A percentile compares a stretch with the other conserved stretches of the same genome.
phyloP scores from a whole-genome alignment of 2,329 filamentous ascomycete genomes.

The Botrytis byssoidea region DNA sequence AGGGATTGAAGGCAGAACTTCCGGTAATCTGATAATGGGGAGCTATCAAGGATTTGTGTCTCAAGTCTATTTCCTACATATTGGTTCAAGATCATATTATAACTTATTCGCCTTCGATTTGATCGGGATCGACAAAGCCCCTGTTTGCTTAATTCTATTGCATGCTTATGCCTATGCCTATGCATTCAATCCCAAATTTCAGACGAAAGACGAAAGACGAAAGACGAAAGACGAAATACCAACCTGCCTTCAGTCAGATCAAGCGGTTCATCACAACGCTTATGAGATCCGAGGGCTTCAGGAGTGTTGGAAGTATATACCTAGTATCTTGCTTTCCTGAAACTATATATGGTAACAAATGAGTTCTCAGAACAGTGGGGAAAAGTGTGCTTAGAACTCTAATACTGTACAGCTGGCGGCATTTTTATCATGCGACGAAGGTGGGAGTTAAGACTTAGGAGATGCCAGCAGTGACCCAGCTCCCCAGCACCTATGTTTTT shows the following conservation, averaged over 20 bases:
- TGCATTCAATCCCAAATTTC: neutral
- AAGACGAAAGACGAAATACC: neutral
- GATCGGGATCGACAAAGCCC: slow-evolving; percentile 16
- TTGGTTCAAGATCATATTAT: slow-evolving; percentile 1
- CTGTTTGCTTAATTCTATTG: slow-evolving; percentile 4
- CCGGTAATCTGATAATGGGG: slow-evolving; percentile 8
- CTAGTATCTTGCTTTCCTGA: neutral
- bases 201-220: neutral
- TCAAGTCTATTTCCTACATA: slow-evolving; percentile 10
- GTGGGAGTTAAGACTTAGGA: neutral
- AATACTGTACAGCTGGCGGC: slow-evolving; percentile 6
- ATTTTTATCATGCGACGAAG: neutral
- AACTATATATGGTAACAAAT: neutral
- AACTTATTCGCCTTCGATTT: neutral
- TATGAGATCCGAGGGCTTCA: neutral
- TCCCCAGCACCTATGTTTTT: neutral
- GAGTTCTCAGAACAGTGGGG: neutral
- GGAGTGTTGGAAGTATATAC: neutral
- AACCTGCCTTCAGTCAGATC: neutral
- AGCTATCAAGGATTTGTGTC: slow-evolving; percentile 15
- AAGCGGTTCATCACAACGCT: neutral
- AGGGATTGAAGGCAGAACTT: neutral
- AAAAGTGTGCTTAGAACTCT: neutral
- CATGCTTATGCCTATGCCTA: neutral
- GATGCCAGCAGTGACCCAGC: slow-evolving; percentile 6